Base-by-base conservation (phyloP, 2,329 filamentous ascomycete genomes). In the Fusarium compactum region DNA sequence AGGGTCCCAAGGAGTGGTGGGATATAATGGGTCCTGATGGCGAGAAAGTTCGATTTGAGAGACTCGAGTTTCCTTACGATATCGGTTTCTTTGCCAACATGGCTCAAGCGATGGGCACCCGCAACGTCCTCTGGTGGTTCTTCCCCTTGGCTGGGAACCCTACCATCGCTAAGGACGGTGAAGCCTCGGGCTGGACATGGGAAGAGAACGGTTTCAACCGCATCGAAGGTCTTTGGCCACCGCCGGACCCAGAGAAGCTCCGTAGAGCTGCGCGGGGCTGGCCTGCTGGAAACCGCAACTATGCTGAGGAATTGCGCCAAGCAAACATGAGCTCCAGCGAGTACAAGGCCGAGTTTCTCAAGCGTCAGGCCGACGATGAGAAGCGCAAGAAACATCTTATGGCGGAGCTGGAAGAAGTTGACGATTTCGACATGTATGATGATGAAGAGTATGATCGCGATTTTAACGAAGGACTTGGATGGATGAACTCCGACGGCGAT, bases 41-140 rank as follows among this genome's bases (percentile, higher is more conserved):
- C 10, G 78, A 80, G 29, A 76, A 82, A 59, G 67, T 90, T 4
- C 80, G 83, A 14, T 85, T 92, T 45, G 83, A 86, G 61, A 86
- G 85, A 56, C 87, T 95, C 73, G 92, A 95, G 78, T 96, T 94
- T 73, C 93, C 93, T 0, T 96, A 94, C 80, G 93, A 97, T 75
- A 81, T 95, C 46, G 92, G 92, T 52, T 83, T 96, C 73, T 94
- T 89, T 81, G 78, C 82, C 38, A 97, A 97, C 78, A 85, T 95
- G 76, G 85, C 86, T 18, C 90, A 93, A 76, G 91, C 90, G 18
- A 95, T 96, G 91, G 92, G 92, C 6, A 90, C 88, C 1, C 70
- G 77, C 10, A 94, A 93, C 76, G 74, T 87, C 0, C 69, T 94
- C 0, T 77, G 85, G 9, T 96, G 93, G 93, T 81, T 93, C 60